A percentile compares a stretch with the other conserved stretches of the same genome.
These are phyloP conservation scores for Kernera saxatilis DNA, from an alignment of 345 rosid species.

Conservation along the genomic window DNA sequence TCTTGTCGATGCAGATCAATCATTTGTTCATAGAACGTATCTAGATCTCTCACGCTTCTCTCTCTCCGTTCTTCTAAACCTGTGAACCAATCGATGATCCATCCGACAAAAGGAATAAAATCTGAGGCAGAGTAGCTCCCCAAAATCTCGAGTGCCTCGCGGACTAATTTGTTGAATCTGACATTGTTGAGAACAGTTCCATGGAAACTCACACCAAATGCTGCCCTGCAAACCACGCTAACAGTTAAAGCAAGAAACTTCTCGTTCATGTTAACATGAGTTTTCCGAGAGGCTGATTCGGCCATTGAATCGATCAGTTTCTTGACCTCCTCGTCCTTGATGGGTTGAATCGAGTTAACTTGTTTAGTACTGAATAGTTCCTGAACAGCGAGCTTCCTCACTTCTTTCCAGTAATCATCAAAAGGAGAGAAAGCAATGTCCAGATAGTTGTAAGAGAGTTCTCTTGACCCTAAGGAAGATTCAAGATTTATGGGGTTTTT, in stretches of 20 bases:
- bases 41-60: slow-evolving; percentile 27
- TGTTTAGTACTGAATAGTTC: slow-evolving; percentile 39
- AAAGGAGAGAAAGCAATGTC: slow-evolving; percentile 46
- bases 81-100: slow-evolving; percentile 36
- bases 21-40: slow-evolving; percentile 35
- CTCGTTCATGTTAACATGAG: slow-evolving; percentile 25
- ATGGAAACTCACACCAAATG: slow-evolving; percentile 38
- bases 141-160: slow-evolving; percentile 33
- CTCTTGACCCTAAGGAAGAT: slow-evolving; percentile 24
- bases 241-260: slow-evolving; percentile 22
- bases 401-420: slow-evolving; percentile 38
- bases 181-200: slow-evolving; percentile 25
- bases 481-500: neutral
- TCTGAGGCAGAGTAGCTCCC: slow-evolving; percentile 38
- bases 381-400: slow-evolving; percentile 29
- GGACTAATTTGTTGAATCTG: slow-evolving; percentile 25
- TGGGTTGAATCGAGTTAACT: slow-evolving; percentile 31
- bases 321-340: slow-evolving; percentile 39
- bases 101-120: slow-evolving; percentile 36
- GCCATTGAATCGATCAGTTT: slow-evolving; percentile 32
- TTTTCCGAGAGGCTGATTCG: neutral
- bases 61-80: slow-evolving; percentile 30
- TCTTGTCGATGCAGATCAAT: slow-evolving; percentile 39
- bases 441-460: slow-evolving; percentile 37
- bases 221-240: slow-evolving; percentile 31